phyloP scores from a whole-genome alignment of 345 rosid species.

The Reutealis trisperma region DNA sequence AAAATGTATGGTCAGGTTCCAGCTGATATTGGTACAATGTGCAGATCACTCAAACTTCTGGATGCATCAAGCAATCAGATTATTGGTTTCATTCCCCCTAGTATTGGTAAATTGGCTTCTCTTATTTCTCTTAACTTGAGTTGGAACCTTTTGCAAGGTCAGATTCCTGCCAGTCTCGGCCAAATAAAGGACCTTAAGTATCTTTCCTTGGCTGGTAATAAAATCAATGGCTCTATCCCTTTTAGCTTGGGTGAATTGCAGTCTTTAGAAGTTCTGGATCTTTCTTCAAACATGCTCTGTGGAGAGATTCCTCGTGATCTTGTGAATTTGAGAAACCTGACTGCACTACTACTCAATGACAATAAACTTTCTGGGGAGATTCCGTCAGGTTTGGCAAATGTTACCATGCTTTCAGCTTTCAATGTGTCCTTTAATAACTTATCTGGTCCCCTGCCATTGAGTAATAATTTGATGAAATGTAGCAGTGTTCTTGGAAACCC shows the following conservation, averaged over 20 bases:
- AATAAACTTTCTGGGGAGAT: conserved; percentile 63
- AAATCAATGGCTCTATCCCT: conserved; percentile 53
- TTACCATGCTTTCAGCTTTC: conserved; percentile 43
- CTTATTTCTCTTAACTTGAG: conserved; percentile 55
- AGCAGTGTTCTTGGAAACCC: conserved; percentile 58
- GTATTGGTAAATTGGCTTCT: conserved; percentile 41
- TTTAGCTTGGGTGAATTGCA: conserved; percentile 43
- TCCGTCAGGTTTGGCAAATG: conserved; percentile 53
- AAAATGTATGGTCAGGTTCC: conserved; percentile 49
- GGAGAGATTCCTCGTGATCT: conserved; percentile 52
- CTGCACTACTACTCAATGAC: conserved; percentile 55
- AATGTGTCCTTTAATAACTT: conserved; percentile 63
- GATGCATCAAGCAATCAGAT: conserved; percentile 60
- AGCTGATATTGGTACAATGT: conserved; percentile 36
- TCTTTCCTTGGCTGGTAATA: conserved; percentile 60
- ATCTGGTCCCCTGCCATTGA: conserved; percentile 57
- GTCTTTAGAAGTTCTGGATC: conserved; percentile 51
- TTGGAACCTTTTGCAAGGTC: conserved; percentile 50
- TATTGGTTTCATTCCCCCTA: conserved; percentile 43
- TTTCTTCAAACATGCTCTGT: conserved; percentile 57
- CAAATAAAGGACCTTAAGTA: conserved; percentile 38
- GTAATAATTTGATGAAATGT: conserved; percentile 44
- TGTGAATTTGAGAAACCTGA: conserved; percentile 46
- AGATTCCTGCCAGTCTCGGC: conserved; percentile 46
- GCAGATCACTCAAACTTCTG: conserved; percentile 50